These are phyloP conservation scores for Neurospora sp. DNA, from an alignment of 495 filamentous ascomycete genomes.

Conservation along the genomic window DNA sequence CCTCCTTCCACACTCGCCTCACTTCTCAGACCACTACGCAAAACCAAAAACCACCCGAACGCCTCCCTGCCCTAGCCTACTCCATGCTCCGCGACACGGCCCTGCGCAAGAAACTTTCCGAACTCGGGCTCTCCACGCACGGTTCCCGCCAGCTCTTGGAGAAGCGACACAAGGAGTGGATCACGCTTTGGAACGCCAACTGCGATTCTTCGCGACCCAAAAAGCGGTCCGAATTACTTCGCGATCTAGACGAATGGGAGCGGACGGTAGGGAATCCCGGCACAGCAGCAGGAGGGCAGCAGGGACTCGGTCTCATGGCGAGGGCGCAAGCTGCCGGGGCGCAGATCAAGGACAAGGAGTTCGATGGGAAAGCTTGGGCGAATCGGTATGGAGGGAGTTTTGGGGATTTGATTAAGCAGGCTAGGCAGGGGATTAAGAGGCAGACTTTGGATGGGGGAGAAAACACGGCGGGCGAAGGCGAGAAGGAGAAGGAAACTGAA, in stretches of 20 bases:
- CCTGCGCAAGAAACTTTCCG: conserved; percentile 68
- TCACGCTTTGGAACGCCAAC: conserved; percentile 94
- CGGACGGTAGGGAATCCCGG: conserved; percentile 48
- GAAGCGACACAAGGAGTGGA: conserved; percentile 81
- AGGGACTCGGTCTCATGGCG: conserved; percentile 6
- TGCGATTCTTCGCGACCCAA: conserved; percentile 71
- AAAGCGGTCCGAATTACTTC: conserved; percentile 56
- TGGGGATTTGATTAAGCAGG: conserved; percentile 61
- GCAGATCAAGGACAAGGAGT: conserved; percentile 65
- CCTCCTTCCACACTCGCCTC: conserved; percentile 5
- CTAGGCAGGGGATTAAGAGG: conserved; percentile 24
- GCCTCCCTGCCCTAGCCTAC: conserved; percentile 72
- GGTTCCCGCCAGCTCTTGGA: conserved; percentile 61
- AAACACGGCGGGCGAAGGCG: background rate
- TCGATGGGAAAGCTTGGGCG: conserved; percentile 70
- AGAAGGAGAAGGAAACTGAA: background rate
- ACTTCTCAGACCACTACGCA: too few species aligned
- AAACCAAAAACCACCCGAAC: conserved; percentile 22
- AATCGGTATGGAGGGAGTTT: conserved; percentile 62
- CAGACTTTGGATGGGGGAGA: background rate
- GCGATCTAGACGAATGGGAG: conserved; percentile 79
- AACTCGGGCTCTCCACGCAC: conserved; percentile 67
- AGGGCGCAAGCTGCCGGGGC: conserved; percentile 20
- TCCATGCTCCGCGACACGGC: conserved; percentile 64
- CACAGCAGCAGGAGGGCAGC: background rate